Base-by-base conservation (phyloP, 1,284 basidiomycete genomes). In the Tetrapyrgos nigripes region DNA sequence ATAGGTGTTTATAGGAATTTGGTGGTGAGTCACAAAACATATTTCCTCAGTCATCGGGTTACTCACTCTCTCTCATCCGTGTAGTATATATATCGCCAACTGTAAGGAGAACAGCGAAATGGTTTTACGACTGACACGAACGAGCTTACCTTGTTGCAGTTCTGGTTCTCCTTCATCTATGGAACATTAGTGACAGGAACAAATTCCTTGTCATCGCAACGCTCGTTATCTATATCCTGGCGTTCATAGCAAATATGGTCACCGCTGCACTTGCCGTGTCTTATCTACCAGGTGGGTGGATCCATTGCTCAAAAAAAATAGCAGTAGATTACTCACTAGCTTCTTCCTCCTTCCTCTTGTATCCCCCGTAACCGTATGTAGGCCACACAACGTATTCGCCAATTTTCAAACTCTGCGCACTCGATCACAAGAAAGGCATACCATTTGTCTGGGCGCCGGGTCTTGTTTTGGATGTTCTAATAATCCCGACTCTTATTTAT, bases 171-270 rank as follows among this genome's bases (percentile, higher is more conserved):
- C 49, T 57, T 19, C 55, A 57, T 49, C n/a, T 51, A 21, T 57
- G 55, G 48, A 57, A 57, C 49, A 48, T 57, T 19, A 51, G 55
- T 37, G 48, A 57, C 17, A 48, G 55, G 9, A 50, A 51, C 2
- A 43, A 23, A 21, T 23, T 24, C 3, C 49, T 57, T 5, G 29
- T 57, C 40, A 11, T 51, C 21, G 19, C 14, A n/a, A 44, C 49
- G 10, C 28, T 46, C 26, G 9, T 45, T 4, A 19, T 57, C 6
- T 57, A 43, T 23, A 8, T 50, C 19, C 6, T 43, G 8, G 40
- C 55, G 4, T 49, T 51, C 37, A 29, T 51, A 13, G 49, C 55
- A 13, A 50, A 51, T 17, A 17, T 50, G 2, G 26, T 31, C 17
- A 31, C 35, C 21, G 40, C 10, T 6, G 27, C 29, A 17, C 28